These are phyloP conservation scores for Pseudozyma pruni DNA, from an alignment of 1,284 basidiomycete genomes.

Conservation along the genomic window DNA sequence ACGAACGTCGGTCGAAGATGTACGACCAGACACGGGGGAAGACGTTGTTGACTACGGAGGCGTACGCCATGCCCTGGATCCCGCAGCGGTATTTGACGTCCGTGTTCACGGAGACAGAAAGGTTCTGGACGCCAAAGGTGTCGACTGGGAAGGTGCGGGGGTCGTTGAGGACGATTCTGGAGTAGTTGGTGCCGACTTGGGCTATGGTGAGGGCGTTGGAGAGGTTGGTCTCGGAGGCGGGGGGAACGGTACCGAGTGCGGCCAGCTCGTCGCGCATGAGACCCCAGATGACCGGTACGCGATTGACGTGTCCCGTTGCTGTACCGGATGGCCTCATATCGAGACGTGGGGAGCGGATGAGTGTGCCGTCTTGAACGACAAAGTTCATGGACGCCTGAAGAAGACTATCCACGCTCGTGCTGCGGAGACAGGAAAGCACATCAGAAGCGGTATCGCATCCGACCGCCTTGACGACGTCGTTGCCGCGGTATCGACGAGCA, in stretches of 20 bases:
- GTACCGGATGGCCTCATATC: conserved; percentile 32
- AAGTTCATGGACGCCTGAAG: conserved; percentile 9
- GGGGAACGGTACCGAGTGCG: conserved; percentile 47
- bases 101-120: conserved; percentile 40
- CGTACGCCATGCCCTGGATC: conserved; percentile 41
- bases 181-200: conserved; percentile 37
- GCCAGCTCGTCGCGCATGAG: conserved; percentile 54
- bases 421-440: conserved; percentile 44
- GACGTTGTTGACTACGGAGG: conserved; percentile 37
- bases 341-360: conserved; percentile 30
- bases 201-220: conserved; percentile 37
- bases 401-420: conserved; percentile 21
- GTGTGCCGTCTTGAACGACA: conserved; percentile 39
- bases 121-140: conserved; percentile 36
- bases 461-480: conserved; percentile 23
- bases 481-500: conserved; percentile 14
- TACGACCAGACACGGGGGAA: conserved; percentile 42
- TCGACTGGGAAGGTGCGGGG: conserved; percentile 29
- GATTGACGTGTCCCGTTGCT: conserved; percentile 37
- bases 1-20: conserved; percentile 35
- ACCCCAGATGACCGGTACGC: conserved; percentile 51
- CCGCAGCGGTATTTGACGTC: conserved; percentile 43
- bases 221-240: conserved; percentile 34
- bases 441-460: conserved; percentile 35
- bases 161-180: conserved; percentile 33